Evolutionary conservation across 306 rosid genomes (phyloP).

Genomic region (Dicorynia guianensis): DNA sequence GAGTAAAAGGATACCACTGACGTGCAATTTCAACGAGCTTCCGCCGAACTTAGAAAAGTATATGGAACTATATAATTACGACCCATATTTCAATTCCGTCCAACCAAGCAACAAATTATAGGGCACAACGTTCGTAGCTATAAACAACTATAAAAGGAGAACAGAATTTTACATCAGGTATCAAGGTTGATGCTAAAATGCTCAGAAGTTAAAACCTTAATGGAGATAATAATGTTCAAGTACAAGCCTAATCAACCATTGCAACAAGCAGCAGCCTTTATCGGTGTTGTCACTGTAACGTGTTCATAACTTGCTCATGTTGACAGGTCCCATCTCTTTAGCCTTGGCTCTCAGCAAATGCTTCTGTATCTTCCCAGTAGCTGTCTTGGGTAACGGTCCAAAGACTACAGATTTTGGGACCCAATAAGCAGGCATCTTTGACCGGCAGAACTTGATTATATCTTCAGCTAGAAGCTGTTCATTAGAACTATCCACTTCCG

Average conservation of each 20-base stretch:
- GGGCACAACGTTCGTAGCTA: too few species aligned
- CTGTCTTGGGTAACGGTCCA: constrained; percentile 77
- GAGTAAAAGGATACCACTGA: too few species aligned
- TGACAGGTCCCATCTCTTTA: constrained; percentile 72
- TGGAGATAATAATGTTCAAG: not conserved
- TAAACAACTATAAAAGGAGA: not conserved
- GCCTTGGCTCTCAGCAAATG: constrained; percentile 82
- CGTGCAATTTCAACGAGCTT: too few species aligned
- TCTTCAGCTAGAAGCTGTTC: constrained; percentile 64
- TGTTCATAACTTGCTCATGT: constrained; percentile 44
- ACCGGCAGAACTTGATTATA: constrained; percentile 74
- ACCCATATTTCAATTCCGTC: too few species aligned
- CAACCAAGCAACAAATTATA: too few species aligned
- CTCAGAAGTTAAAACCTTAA: not conserved
- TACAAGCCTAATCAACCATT: not conserved
- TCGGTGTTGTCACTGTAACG: constrained; percentile 10
- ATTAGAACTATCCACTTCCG: constrained; percentile 57
- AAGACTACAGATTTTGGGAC: constrained; percentile 76
- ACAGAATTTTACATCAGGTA: not conserved
- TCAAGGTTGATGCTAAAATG: not conserved
- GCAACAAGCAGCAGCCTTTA: constrained; percentile 15
- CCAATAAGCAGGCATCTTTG: constrained; percentile 88
- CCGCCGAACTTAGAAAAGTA: too few species aligned
- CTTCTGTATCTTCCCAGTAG: constrained; percentile 85
- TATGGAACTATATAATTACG: too few species aligned